Evolutionary conservation across 805 yeast species (phyloP).

Genomic region (Groenewaldozyma salmanticensis): DNA sequence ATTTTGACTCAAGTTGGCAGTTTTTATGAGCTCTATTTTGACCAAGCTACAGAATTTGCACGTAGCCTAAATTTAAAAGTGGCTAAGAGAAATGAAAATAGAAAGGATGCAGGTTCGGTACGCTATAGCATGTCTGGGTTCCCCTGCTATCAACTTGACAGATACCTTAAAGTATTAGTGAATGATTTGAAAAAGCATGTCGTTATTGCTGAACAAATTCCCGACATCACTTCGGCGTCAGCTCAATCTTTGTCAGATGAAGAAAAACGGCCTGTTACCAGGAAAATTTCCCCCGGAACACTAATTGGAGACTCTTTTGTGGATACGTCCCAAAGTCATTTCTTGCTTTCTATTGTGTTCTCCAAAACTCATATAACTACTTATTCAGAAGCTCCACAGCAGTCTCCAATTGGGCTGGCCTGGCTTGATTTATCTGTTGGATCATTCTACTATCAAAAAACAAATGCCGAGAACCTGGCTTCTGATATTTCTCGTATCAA

Average conservation of each 20-base stretch:
- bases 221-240: constrained; percentile 12
- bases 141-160: constrained; percentile 60
- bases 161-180: constrained; percentile 66
- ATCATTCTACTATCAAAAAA: constrained; percentile 57
- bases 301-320: constrained; percentile 77
- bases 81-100: constrained; percentile 31
- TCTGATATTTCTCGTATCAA: constrained; percentile 67
- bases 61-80: constrained; percentile 63
- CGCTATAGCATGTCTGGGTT: constrained; percentile 82
- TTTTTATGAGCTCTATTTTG: constrained; percentile 54
- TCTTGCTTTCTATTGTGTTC: constrained; percentile 45
- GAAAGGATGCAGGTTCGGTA: background rate
- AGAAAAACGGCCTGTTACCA: constrained; percentile 58
- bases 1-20: constrained; percentile 65
- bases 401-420: constrained; percentile 54
- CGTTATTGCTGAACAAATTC: constrained; percentile 59
- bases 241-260: constrained; percentile 10
- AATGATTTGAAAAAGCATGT: constrained; percentile 62
- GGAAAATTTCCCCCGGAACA: constrained; percentile 90
- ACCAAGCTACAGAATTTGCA: constrained; percentile 71
- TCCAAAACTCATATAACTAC: constrained; percentile 6
- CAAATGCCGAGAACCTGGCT: constrained; percentile 47
- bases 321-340: constrained; percentile 63
- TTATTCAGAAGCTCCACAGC: constrained; percentile 1
- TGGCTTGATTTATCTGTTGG: constrained; percentile 92